Percentiles rank a stretch among this genome's conserved stretches.
Conservation (phyloP, 2,329 filamentous ascomycete species). For the Penicillium sp. region DNA sequence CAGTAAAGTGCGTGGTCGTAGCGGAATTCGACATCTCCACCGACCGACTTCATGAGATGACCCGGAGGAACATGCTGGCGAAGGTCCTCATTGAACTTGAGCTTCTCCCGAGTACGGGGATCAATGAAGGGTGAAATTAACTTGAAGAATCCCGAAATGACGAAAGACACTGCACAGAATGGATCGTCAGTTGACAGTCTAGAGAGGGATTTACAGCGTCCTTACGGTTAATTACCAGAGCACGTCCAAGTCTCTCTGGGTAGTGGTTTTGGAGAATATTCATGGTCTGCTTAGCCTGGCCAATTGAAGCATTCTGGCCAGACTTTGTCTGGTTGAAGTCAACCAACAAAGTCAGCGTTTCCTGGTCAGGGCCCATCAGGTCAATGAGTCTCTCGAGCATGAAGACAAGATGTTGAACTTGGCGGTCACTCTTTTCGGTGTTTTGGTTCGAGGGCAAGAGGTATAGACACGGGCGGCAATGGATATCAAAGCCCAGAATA, state of each 20-base stretch:
- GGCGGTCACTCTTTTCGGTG: constrained; percentile 78
- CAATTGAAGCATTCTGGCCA: constrained; percentile 72
- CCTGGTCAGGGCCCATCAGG: constrained; percentile 80
- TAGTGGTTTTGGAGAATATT: constrained; percentile 94
- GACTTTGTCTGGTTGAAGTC: constrained; percentile 82
- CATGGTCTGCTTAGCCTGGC: constrained; percentile 77
- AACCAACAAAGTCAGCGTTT: constrained; percentile 81
- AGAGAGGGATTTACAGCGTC: constrained; percentile 7
- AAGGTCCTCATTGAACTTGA: constrained; percentile 96
- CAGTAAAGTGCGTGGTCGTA: constrained; percentile 90
- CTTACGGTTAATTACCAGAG: constrained; percentile 83
- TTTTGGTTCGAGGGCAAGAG: constrained; percentile 89
- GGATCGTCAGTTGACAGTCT: constrained; percentile 3
- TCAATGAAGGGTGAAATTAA: constrained; percentile 95
- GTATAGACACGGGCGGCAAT: constrained; percentile 84
- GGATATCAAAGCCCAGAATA: constrained; percentile 79
- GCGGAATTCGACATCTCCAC: constrained; percentile 79
- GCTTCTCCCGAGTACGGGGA: constrained; percentile 85
- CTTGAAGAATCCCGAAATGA: constrained; percentile 93
- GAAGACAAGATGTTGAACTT: constrained; percentile 91
- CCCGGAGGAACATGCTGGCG: constrained; percentile 72
- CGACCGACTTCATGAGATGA: constrained; percentile 77
- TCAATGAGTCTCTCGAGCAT: constrained; percentile 92
- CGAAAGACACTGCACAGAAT: constrained; percentile 68
- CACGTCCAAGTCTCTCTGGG: constrained; percentile 83